A percentile compares a stretch with the other conserved stretches of the same genome.
Evolutionary conservation across 768 basidiomycete genomes (phyloP).

Genomic region (Lyophyllum atratum): DNA sequence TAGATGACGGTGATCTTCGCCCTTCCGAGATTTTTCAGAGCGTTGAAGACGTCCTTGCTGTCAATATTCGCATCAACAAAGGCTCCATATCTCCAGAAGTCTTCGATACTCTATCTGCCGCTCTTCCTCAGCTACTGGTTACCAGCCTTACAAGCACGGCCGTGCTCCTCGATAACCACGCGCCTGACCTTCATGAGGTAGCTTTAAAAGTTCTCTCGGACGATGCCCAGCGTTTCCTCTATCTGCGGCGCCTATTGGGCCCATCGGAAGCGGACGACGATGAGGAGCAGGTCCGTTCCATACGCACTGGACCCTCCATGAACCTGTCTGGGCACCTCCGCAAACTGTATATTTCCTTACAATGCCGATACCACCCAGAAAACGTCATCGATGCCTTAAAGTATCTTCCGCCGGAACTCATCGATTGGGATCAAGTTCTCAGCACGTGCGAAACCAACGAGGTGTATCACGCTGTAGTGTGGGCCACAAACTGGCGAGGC

Average conservation of each 20-base stretch:
- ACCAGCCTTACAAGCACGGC: conserved; percentile 69
- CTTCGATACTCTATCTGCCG: conserved; percentile 48
- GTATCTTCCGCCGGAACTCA: conserved; percentile 47
- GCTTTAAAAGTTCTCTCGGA: conserved; percentile 57
- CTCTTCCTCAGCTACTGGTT: conserved; percentile 67
- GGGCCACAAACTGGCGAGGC: conserved; percentile 71
- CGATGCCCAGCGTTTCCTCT: conserved; percentile 61
- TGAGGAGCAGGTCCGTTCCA: conserved; percentile 29
- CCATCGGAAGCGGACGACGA: conserved; percentile 47
- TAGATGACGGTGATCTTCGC: conserved; percentile 70
- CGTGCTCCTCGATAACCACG: conserved; percentile 64
- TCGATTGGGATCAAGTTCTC: conserved; percentile 60
- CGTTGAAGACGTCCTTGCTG: conserved; percentile 60
- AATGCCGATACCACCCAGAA: conserved; percentile 70
- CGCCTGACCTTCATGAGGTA: conserved; percentile 64
- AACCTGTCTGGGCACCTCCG: conserved; percentile 54
- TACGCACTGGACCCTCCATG: conserved; percentile 33
- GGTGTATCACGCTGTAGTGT: conserved; percentile 78
- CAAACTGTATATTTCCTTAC: conserved; percentile 67
- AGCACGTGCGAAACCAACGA: conserved; percentile 65
- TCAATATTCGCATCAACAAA: conserved; percentile 47
- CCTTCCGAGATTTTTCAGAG: conserved; percentile 64
- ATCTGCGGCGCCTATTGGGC: conserved; percentile 75
- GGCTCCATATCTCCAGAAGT: conserved; percentile 59
- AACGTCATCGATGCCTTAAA: conserved; percentile 64